Evolutionary conservation across 306 rosid genomes (phyloP), one percentile per base, ranked within the genome.

Genomic region (Pyrus communis): DNA sequence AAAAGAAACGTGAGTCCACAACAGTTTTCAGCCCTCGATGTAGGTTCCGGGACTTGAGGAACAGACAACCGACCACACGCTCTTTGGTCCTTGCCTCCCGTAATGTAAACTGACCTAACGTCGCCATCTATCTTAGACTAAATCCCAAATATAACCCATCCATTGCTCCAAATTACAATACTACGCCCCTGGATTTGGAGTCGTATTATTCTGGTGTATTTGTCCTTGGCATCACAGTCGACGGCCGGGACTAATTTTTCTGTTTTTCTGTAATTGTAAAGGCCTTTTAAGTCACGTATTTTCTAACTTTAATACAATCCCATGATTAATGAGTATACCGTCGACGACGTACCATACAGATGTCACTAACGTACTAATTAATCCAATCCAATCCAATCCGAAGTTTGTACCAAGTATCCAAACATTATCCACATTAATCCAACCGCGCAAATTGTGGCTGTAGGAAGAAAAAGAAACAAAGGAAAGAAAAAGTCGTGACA

Each of bases 281-380:
- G 49, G 81, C 72, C 22, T 69, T 80, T 1, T 3, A 58, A 74
- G 92, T 86, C 89, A 84, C 86, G 88, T 30, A 84, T 69, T 19
- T 57, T 60, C 77, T 9, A 5, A 27, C 18, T 63, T 75, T 75
- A 60, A 38, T 31, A 31, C 65, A 49, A 23, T 54, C 73, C 64
- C 57, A 23, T 76, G 46, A 61, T 28, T 62, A 74, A 43, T 61
- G 69, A 42, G 77, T 6, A 4, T 66, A 14, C 12, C 19, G 15
- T 4, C 25, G 27, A 35, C 82, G 82, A 83, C 88, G 62, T 31
- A 13, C 45, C 77, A 43, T 22, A 58, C 15, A 15, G 35, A 6
- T 23, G 23, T 52, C 4, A 11, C 2, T 28, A 45, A 13, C 4
- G 52, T 5, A 49, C 19, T 13, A 49, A 49, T 15, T 21, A 71